These are phyloP conservation scores for Metschnikowia noctiluminum DNA, from an alignment of 805 yeast genomes.

Conservation along the genomic window DNA sequence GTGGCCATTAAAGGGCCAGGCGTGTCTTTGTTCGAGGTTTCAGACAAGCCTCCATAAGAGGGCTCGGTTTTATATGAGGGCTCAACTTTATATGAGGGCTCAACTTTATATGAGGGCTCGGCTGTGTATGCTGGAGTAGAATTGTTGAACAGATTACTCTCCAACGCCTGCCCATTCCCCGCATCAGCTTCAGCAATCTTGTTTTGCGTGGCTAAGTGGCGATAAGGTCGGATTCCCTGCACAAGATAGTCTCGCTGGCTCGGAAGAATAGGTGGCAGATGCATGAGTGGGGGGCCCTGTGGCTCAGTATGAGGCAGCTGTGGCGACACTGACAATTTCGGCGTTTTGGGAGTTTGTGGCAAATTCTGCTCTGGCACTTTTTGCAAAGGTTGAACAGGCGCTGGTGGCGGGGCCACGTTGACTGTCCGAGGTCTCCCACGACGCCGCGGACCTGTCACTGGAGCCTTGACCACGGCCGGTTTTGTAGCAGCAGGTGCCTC, in stretches of 20 bases:
- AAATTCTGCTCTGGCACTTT: too few species aligned
- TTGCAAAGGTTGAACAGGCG: too few species aligned
- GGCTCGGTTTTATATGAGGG: not conserved
- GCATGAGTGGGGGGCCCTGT: constrained; percentile 12
- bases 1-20: not conserved
- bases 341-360: not conserved
- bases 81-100: not conserved
- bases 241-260: constrained; percentile 12
- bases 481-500: not conserved
- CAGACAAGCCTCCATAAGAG: not conserved
- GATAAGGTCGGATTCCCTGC: constrained; percentile 12
- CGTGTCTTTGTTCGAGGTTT: not conserved
- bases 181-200: too few species aligned
- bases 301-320: constrained; percentile 5
- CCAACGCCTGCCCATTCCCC: too few species aligned
- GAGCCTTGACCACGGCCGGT: not conserved
- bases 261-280: constrained; percentile 18
- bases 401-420: not conserved
- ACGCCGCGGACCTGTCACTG: constrained; percentile 1
- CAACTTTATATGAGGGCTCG: not conserved
- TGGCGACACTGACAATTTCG: not conserved
- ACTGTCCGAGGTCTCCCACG: not conserved
- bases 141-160: too few species aligned
- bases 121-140: too few species aligned
- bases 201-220: not conserved